Evolutionary conservation across 1,284 basidiomycete species (phyloP), one percentile per base, ranked within the genome.

Genomic region (Peniophora sp.): DNA sequence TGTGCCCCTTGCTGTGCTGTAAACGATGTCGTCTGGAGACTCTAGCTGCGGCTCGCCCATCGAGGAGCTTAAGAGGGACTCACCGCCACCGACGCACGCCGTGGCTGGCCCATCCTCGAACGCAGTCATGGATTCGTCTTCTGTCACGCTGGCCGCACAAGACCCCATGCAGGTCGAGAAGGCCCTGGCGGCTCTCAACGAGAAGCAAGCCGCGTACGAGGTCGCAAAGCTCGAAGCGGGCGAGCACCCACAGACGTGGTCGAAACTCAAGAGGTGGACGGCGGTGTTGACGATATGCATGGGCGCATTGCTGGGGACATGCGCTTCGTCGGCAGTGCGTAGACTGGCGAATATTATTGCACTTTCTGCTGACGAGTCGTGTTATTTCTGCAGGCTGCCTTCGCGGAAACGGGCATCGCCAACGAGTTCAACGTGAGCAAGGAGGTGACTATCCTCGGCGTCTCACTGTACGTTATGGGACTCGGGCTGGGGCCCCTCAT

Each of bases 381-480:
- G 15, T n/a, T 42, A 3, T 48, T 32, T 32, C 5, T n/a, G 5
- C 37, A 85, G 83, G 83, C 85, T 3, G 71, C 79, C 0, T 81
- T 82, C 54, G 81, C 87, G 0, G 87, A 91, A 62, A 60, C 62
- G 0, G 83, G 79, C 0, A 70, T 88, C 43, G 71, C 79, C 37
- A 54, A 60, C 17, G 76, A 83, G 9, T 87, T 90, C 54, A 66
- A 73, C 51, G 75, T 89, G 32, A 71, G 76, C 1, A 71, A 73
- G 27, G 77, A 81, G 54, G 83, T 91, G 12, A 71, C 85, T 2
- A 81, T 88, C 37, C 74, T 92, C 11, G 75, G 76, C 2, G 73
- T 92, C 37, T 85, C 81, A 51, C 61, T 92, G 3, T 93, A 83
- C 55, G 83, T 91, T 41, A 67, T 74, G 48, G 83, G 81, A 1